Evolutionary conservation across 768 basidiomycete species (phyloP), one percentile per base, ranked within the genome.

Genomic region (Hypholoma sublateritium): DNA sequence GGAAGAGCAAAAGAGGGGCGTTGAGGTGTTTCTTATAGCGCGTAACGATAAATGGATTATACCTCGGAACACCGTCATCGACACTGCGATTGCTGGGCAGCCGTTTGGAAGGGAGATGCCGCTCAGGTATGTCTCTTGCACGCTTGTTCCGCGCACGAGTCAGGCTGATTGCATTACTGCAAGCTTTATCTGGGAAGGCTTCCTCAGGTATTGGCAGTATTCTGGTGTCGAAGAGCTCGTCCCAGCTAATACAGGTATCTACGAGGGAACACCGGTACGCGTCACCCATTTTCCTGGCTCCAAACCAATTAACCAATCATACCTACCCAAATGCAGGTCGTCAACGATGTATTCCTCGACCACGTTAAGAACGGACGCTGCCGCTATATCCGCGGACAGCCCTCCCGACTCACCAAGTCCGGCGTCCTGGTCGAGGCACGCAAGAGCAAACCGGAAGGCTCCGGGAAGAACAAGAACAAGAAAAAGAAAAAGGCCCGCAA

Each of bases 71-170:
- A 73, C 79, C 5, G 42, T 81, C 46, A 59, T 85, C 46, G 81
- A 83, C 61, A 77, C 75, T 2, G 57, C 74, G 34, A 71, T 84
- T 42, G 72, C 80, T 2, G 71, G 74, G 25, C 81, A 83, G 62
- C 81, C 81, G 0, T 82, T 82, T 59, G 82, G 81, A 4, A 69
- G 77, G 6, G 71, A 83, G 62, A 82, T 81, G 76, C 78, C 80
- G 7, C 64, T 80, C 28, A 80, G 77, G 75, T 77, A 28, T 39
- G 19, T 14, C 28, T 28, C 4, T 32, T 32, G 9, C 28, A 9
- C 28, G 28, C 28, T 32, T 32, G 1, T 9, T 32, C 28, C 28
- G 9, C 9, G 28, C 5, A 2, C 28, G 5, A 3, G 28, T 6
- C 5, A 32, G 28, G 9, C 28, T 32, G 6, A 32, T 32, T 2